Percentiles rank a stretch among this genome's conserved stretches.
Conservation (phyloP, 2,329 filamentous ascomycete species). For the Tolypocladium sp. region DNA sequence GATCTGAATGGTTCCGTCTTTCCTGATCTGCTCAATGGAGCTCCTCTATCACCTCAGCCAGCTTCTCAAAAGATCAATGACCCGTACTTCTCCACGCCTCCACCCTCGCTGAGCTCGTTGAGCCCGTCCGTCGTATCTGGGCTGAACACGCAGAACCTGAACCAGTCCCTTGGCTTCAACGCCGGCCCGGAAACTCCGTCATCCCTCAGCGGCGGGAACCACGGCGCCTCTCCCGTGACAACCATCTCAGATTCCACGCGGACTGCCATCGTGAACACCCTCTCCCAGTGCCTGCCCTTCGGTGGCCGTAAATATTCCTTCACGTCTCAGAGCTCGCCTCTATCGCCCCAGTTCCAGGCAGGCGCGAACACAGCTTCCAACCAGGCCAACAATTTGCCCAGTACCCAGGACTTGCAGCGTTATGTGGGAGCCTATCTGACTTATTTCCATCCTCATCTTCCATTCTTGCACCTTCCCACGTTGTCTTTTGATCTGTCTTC, state of each 20-base stretch:
- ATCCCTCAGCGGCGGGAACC: constrained; percentile 57
- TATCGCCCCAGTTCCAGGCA: constrained; percentile 41
- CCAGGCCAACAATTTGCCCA: constrained; percentile 57
- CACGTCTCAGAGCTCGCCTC: constrained; percentile 43
- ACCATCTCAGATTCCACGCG: constrained; percentile 58
- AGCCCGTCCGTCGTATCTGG: constrained; percentile 64
- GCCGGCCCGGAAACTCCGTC: constrained; percentile 63
- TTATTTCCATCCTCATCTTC: constrained; percentile 88
- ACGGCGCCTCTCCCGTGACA: constrained; percentile 48
- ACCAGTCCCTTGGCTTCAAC: constrained; percentile 55
- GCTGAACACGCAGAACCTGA: constrained; percentile 51
- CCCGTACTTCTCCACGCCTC: constrained; percentile 70
- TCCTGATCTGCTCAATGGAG: constrained; percentile 63
- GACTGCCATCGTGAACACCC: constrained; percentile 49
- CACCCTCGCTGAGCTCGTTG: constrained; percentile 63
- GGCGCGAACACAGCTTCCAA: constrained; percentile 39
- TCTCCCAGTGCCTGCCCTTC: constrained; percentile 48
- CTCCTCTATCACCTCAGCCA: constrained; percentile 70
- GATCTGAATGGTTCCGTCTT: constrained; percentile 69
- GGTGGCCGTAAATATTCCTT: constrained; percentile 57
- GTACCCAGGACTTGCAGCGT: constrained; percentile 76
- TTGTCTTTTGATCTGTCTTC: constrained; percentile 79
- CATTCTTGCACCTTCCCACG: constrained; percentile 89
- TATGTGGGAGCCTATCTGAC: constrained; percentile 85
- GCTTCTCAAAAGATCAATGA: constrained; percentile 62